Percentiles rank a stretch among this genome's conserved stretches.
These are phyloP conservation scores for Irpex lacteus DNA, from an alignment of 1,284 basidiomycete species.

Conservation along the genomic window DNA sequence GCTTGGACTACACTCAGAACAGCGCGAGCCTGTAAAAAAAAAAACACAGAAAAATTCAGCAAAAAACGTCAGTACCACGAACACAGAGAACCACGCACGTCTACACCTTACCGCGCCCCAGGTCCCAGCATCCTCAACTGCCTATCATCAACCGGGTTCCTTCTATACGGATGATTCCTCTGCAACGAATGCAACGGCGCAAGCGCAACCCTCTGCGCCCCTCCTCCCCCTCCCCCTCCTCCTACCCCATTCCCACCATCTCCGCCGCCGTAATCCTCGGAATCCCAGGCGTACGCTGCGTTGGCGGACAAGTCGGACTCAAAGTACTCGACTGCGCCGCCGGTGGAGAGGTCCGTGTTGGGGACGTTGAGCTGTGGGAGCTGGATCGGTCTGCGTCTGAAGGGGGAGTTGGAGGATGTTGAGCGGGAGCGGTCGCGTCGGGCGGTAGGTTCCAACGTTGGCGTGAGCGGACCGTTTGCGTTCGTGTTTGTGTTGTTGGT, in stretches of 20 bases:
- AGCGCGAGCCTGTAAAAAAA: not conserved
- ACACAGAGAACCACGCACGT: not conserved
- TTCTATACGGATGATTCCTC: slow-evolving; percentile 53
- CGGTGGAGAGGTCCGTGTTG: not conserved
- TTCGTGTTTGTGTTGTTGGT: no score
- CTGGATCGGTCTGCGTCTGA: slow-evolving; percentile 1
- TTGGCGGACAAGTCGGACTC: not conserved
- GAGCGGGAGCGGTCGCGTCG: not conserved
- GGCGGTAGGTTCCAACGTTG: not conserved
- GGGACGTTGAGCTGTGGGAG: not conserved
- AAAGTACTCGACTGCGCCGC: not conserved
- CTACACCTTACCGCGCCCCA: not conserved
- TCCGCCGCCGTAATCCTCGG: not conserved
- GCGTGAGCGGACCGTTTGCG: not conserved
- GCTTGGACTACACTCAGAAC: not conserved
- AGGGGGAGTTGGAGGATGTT: not conserved
- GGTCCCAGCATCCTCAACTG: slow-evolving; percentile 47
- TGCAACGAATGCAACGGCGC: slow-evolving; percentile 55
- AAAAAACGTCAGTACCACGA: not conserved
- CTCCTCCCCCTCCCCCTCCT: not conserved
- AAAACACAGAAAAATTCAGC: not conserved
- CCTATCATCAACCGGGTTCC: slow-evolving; percentile 63
- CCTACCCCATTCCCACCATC: not conserved
- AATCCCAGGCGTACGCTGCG: slow-evolving; percentile 17
- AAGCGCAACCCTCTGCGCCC: slow-evolving; percentile 31